Conservation (phyloP, 768 basidiomycete species). For the Hygrocybe coccinea region DNA sequence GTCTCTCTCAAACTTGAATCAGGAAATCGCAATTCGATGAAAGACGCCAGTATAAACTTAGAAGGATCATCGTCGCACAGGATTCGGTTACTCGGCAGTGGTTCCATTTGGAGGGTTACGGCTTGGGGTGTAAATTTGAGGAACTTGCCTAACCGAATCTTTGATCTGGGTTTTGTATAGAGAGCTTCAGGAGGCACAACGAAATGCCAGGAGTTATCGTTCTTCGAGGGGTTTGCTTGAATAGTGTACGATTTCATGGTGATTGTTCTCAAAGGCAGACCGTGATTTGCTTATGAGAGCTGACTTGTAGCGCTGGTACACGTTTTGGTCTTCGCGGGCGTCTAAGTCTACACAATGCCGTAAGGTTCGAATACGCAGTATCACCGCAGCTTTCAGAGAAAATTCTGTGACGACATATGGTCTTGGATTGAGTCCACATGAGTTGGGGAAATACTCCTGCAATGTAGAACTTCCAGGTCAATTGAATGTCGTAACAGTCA, state of each 20-base stretch:
- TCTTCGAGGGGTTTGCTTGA: slow-evolving; percentile 37
- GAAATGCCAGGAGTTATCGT: slow-evolving; percentile 55
- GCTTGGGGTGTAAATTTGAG: slow-evolving; percentile 46
- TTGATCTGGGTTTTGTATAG: slow-evolving; percentile 20
- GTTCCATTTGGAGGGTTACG: slow-evolving; percentile 47
- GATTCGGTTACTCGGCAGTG: slow-evolving; percentile 55
- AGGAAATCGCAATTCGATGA: slow-evolving; percentile 51
- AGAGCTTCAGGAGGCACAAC: slow-evolving; percentile 30
- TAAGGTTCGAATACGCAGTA: not conserved
- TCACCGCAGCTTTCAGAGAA: not conserved
- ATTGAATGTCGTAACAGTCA: too few species aligned
- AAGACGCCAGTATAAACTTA: slow-evolving; percentile 54
- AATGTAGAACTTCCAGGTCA: too few species aligned
- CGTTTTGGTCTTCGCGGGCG: not conserved
- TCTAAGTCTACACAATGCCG: not conserved
- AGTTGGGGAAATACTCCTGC: too few species aligned
- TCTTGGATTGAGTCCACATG: not conserved
- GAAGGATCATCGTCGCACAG: slow-evolving; percentile 51
- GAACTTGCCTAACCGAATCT: slow-evolving; percentile 39
- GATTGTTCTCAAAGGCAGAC: not conserved
- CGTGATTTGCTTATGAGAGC: not conserved
- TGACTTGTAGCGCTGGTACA: not conserved
- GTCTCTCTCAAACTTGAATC: slow-evolving; percentile 45
- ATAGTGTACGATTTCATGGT: slow-evolving; percentile 37
- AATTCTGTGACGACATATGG: not conserved